Evolutionary conservation across 257 asterid genomes (phyloP), one percentile per base, ranked within the genome.

Genomic region (Salvia hispanica): DNA sequence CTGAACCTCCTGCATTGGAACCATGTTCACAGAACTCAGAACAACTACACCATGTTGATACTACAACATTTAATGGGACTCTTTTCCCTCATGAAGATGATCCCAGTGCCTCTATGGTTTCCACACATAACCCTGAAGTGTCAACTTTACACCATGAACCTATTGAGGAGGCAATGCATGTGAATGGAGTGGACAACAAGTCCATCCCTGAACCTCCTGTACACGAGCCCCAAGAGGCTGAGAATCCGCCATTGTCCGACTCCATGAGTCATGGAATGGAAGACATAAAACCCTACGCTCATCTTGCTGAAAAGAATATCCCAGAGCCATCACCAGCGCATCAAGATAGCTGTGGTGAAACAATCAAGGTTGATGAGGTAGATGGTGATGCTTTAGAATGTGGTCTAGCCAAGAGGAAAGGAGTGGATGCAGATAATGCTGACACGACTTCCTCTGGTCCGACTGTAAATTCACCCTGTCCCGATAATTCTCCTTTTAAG

Each of bases 401-500:
- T 54, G 66, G 33, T 48, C 50, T 66, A 25, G 75, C 70, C 72
- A 76, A 78, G 61, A 82, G 83, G 76, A 78, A 78, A 59, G 82
- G 50, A 42, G 56, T 34, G 15, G 50, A 54, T 12, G 10, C 46
- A 11, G 81, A 73, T 59, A 62, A 63, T 6, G 82, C 1, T 9
- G 72, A 53, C 47, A 70, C 21, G 0, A 53, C 36, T 39, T 46
- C 70, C 2, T 55, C 63, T 53, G 61, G 45, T 60, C 62, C 55
- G 4, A 71, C 31, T 15, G 43, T 18, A 71, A 63, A 60, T 74
- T 62, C 68, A 13, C 64, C 57, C 28, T 58, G 62, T 53, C 71
- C 72, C 1, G 70, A 52, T 16, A 73, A 37, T 62, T 68, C 37
- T 59, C 58, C 73, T 0, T 16, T 47, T 6, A 48, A 74, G 71